Conservation (phyloP, 2,329 filamentous ascomycete genomes). For the Cordyceps javanica region DNA sequence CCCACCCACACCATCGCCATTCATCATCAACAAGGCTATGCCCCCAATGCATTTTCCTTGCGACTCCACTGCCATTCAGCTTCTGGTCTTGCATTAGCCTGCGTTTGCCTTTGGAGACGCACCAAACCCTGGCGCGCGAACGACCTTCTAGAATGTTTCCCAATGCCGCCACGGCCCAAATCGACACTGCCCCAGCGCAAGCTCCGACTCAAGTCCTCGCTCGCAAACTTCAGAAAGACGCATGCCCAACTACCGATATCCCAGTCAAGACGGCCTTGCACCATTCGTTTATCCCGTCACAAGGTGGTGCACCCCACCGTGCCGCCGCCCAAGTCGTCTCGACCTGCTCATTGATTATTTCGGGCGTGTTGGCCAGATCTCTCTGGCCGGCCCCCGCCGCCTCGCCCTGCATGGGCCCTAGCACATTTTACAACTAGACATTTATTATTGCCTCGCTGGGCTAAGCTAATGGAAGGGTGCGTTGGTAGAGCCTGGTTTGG, state of each 20-base stretch:
- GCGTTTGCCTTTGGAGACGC: neutral
- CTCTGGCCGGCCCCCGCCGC: neutral
- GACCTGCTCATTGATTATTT: neutral
- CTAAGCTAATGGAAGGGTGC: neutral
- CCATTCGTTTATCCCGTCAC: constrained; percentile 5
- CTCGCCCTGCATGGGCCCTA: neutral
- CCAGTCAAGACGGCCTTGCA: neutral
- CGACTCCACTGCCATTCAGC: constrained; percentile 5
- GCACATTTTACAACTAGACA: neutral
- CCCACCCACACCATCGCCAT: neutral
- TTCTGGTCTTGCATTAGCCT: constrained; percentile 3
- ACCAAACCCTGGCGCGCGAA: neutral
- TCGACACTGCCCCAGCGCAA: neutral
- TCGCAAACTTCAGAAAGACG: neutral
- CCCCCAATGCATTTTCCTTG: neutral
- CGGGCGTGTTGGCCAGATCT: constrained; percentile 1
- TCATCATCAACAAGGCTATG: neutral
- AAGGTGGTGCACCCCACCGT: neutral
- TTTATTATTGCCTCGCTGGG: neutral
- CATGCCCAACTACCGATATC: neutral
- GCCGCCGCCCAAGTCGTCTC: neutral
- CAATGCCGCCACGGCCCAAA: neutral
- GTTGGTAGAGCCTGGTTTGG: neutral
- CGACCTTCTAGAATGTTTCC: constrained; percentile 9
- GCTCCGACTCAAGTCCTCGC: neutral